These are phyloP conservation scores for Penstemon barbatus DNA, from an alignment of 257 asterid species.

Conservation along the genomic window DNA sequence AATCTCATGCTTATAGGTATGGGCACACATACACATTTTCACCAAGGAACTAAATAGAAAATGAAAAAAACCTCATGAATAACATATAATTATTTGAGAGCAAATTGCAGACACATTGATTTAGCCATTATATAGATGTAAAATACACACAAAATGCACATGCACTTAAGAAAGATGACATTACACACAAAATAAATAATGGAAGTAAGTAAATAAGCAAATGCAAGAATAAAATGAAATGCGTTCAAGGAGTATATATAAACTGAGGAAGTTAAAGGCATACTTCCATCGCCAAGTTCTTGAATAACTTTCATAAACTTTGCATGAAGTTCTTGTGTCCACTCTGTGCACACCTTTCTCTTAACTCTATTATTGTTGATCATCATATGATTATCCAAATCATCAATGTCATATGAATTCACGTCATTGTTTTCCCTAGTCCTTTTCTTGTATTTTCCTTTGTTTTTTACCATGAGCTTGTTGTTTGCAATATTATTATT, in stretches of 20 bases:
- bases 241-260: background rate
- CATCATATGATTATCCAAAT: background rate
- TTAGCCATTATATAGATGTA: no score
- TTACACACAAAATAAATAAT: no score
- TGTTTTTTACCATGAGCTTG: constrained; percentile 18
- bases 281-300: constrained; percentile 54
- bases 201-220: no score
- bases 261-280: background rate
- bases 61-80: no score
- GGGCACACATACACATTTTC: no score
- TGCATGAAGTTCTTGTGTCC: constrained; percentile 47
- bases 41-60: no score
- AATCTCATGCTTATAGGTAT: no score
- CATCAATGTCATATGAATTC: background rate
- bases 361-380: constrained; percentile 10
- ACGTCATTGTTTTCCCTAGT: background rate
- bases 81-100: no score
- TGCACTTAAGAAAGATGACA: no score
- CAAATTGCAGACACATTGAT: no score
- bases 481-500: background rate
- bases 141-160: no score
- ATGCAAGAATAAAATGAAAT: background rate
- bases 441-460: constrained; percentile 18
- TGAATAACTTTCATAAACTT: constrained; percentile 42
- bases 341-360: constrained; percentile 41